Evolutionary conservation across 2,329 filamentous ascomycete species (phyloP).

Genomic region (Mariannaea elegans): DNA sequence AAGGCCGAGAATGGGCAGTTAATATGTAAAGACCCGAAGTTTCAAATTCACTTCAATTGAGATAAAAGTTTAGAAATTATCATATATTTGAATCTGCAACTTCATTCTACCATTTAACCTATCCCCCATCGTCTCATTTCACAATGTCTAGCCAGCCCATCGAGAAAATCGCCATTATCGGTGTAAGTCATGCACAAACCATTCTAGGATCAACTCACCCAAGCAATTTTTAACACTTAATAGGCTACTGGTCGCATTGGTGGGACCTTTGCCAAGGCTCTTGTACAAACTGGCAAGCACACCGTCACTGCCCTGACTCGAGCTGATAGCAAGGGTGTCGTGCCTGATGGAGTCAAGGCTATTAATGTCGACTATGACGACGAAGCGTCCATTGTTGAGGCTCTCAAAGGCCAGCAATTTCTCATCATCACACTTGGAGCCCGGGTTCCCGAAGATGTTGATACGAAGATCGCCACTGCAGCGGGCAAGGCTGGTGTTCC

Average conservation of each 20-base stretch:
- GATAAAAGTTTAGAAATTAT: too few species aligned
- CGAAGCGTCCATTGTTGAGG: slow-evolving; percentile 53
- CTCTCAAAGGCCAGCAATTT: slow-evolving; percentile 62
- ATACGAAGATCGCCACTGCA: slow-evolving; percentile 60
- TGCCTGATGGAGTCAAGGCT: slow-evolving; percentile 55
- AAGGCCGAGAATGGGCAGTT: background rate
- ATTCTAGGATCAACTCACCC: too few species aligned
- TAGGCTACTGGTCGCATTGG: slow-evolving; percentile 50
- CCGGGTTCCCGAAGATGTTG: slow-evolving; percentile 53
- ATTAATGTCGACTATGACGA: slow-evolving; percentile 56
- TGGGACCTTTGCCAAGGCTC: slow-evolving; percentile 47
- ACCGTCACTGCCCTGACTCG: slow-evolving; percentile 61
- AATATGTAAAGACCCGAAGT: background rate
- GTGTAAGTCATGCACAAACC: slow-evolving; percentile 47
- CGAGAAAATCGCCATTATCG: slow-evolving; percentile 56
- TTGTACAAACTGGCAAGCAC: slow-evolving; percentile 59
- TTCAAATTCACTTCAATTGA: background rate
- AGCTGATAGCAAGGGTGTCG: slow-evolving; percentile 46
- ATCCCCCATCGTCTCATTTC: background rate
- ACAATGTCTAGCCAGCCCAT: slow-evolving; percentile 32
- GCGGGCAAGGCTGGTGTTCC: slow-evolving; percentile 63
- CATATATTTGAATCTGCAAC: background rate
- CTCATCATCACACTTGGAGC: slow-evolving; percentile 63
- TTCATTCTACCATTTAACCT: background rate
- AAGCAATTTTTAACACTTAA: background rate